Base-by-base conservation (phyloP, 805 yeast genomes). In the Ogataea polymorpha region DNA sequence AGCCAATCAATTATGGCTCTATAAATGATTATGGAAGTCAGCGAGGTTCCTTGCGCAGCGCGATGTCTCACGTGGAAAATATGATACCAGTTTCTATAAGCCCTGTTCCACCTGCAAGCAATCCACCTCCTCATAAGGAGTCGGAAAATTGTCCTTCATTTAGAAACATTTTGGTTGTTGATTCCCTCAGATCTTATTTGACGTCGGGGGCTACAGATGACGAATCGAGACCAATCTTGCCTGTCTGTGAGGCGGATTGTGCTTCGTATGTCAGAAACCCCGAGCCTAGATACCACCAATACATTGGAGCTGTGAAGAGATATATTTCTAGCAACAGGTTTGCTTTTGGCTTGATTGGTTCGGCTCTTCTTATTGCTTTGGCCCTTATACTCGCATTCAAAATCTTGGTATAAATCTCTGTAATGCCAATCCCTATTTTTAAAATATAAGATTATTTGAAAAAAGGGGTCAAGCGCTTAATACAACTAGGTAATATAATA, bases 161-260 rank as follows among this genome's bases (percentile, higher is more conserved):
- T 32, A 41, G 42, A 33, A 45, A 42, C 25, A 38, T 41, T 13
- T 23, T 28, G 13, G 38, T 42, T 18, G 49, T 45, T 10, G 44
- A 45, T 7, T 45, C 49, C 6, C 24, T 45, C 20, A 39, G 49
- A 30, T 45, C 49, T 3, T 45, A 45, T 24, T 23, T 45, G 15
- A 40, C 49, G 13, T 35, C 46, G 2, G 45, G 44, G 10, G 41
- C 41, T 16, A 45, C 39, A 6, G 49, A 42, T 15, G 49, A 41
- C 6, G 46, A 42, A 16, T 23, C 36, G 2, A 38, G 49, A 31
- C 43, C 45, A 2, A 39, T 45, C 17, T 25, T 45, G 16, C 49
- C 49, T 9, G 24, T 45, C 8, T 39, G 46, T 16, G 44, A 42
- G 12, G 35, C 43, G 3, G 49, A 45, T 15, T 14, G 35, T 16